phyloP scores from a whole-genome alignment of 257 asterid species.

The Nyctanthes arbortristis region DNA sequence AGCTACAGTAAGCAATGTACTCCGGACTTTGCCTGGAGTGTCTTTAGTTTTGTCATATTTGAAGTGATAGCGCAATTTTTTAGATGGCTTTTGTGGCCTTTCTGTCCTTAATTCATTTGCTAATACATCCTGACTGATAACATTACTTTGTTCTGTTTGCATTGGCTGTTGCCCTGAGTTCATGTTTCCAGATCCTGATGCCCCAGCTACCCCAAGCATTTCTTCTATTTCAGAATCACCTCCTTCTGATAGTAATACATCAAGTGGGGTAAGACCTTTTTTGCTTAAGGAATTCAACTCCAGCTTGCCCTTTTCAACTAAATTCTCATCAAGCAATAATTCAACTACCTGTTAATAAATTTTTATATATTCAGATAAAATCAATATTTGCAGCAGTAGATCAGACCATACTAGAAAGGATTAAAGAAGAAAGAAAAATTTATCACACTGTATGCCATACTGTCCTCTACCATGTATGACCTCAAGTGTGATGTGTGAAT shows the following conservation, averaged over 20 bases:
- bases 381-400: background rate
- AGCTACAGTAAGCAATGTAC: constrained; percentile 40
- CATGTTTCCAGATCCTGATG: too few species aligned
- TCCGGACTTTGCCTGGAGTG: constrained; percentile 41
- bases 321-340: constrained; percentile 34
- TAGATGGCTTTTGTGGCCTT: constrained; percentile 17
- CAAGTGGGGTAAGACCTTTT: constrained; percentile 47
- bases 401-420: background rate
- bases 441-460: too few species aligned
- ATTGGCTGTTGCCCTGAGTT: background rate
- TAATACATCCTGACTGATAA: background rate
- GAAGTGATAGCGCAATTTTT: constrained; percentile 32
- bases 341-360: constrained; percentile 35
- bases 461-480: background rate
- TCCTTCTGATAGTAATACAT: constrained; percentile 21
- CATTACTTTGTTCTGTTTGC: background rate
- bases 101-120: background rate
- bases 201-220: background rate
- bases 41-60: constrained; percentile 31
- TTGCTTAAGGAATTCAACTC: constrained; percentile 49
- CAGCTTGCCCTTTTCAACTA: constrained; percentile 20
- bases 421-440: background rate
- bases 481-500: background rate
- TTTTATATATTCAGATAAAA: background rate
- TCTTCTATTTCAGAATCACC: constrained; percentile 26